These are phyloP conservation scores for Fusarium siculi DNA, from an alignment of 2,329 filamentous ascomycete genomes.

Conservation along the genomic window DNA sequence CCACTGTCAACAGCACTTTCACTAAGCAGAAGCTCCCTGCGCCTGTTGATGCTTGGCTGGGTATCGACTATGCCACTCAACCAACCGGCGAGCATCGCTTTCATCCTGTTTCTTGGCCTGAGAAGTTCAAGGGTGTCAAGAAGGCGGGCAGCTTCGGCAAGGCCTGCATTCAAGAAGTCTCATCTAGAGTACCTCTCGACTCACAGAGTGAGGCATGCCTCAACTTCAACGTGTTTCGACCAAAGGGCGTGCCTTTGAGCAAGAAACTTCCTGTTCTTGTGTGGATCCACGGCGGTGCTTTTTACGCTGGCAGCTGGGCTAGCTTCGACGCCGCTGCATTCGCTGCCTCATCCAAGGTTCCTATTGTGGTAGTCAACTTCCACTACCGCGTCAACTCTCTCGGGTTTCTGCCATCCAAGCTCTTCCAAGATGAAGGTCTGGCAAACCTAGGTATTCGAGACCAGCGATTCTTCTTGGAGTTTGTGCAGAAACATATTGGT, in stretches of 20 bases:
- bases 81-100: constrained; percentile 56
- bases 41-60: constrained; percentile 59
- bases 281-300: constrained; percentile 55
- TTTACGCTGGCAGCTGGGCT: constrained; percentile 47
- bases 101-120: constrained; percentile 52
- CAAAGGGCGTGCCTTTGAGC: constrained; percentile 46
- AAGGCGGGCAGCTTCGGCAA: constrained; percentile 54
- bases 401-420: constrained; percentile 56
- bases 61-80: constrained; percentile 57
- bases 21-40: constrained; percentile 15
- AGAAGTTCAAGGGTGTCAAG: constrained; percentile 53
- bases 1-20: constrained; percentile 29
- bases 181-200: constrained; percentile 17
- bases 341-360: constrained; percentile 48
- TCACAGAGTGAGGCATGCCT: constrained; percentile 51
- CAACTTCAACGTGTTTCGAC: constrained; percentile 55
- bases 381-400: constrained; percentile 55
- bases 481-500: constrained; percentile 63
- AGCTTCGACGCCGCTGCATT: constrained; percentile 52
- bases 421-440: constrained; percentile 49
- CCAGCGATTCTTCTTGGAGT: constrained; percentile 62
- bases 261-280: constrained; percentile 52
- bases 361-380: constrained; percentile 56
- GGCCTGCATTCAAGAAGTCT: constrained; percentile 53
- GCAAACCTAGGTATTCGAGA: constrained; percentile 66